Conservation (phyloP, 176 grass and related monocot genomes). For the Musa itinerans region DNA sequence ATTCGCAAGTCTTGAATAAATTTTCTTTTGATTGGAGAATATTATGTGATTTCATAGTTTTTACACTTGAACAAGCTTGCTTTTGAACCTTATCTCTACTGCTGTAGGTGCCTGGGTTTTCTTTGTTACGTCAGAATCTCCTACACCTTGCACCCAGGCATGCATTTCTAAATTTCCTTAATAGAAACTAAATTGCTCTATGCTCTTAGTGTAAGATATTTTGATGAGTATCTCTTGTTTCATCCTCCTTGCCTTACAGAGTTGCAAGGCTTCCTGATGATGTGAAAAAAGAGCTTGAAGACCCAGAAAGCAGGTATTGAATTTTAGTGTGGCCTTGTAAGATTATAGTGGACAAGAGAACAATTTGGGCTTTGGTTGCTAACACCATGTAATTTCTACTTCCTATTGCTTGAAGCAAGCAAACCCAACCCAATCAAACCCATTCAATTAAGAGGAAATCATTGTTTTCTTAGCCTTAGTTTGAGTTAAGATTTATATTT, state of each 20-base stretch:
- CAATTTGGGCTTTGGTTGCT: too few species aligned
- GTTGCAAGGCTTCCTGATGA: conserved; percentile 60
- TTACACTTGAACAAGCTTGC: neutral
- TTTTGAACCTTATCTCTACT: conserved; percentile 6
- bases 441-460: too few species aligned
- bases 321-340: neutral
- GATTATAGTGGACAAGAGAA: too few species aligned
- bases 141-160: conserved; percentile 65
- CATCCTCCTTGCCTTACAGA: conserved; percentile 22
- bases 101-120: conserved; percentile 53
- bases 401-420: too few species aligned
- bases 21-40: too few species aligned
- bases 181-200: neutral
- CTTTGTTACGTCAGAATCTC: conserved; percentile 50
- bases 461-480: too few species aligned
- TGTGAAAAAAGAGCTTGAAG: conserved; percentile 51
- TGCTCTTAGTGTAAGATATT: neutral
- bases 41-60: too few species aligned
- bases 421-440: too few species aligned
- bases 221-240: neutral
- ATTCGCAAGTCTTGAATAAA: too few species aligned
- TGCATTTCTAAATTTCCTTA: conserved; percentile 4
- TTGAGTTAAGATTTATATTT: too few species aligned
- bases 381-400: too few species aligned
- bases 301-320: conserved; percentile 75